A percentile compares a stretch with the other conserved stretches of the same genome.
phyloP scores from a whole-genome alignment of 176 grass and related monocot genomes.

The Paspalum vaginatum region DNA sequence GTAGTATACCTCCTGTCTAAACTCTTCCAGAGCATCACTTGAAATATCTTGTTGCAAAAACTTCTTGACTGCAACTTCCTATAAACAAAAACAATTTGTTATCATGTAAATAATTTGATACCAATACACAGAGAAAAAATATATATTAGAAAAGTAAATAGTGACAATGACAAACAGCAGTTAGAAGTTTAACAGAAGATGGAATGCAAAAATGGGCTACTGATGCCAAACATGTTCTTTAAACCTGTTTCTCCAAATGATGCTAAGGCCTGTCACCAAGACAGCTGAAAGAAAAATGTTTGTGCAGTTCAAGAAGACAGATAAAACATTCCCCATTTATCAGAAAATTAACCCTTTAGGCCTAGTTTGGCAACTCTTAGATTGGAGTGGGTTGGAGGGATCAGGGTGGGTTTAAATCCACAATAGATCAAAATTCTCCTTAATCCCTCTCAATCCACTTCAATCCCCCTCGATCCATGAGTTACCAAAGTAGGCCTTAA shows the following conservation, averaged over 20 bases:
- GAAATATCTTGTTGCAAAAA: constrained; percentile 99
- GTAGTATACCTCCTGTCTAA: constrained; percentile 88
- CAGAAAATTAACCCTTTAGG: constrained; percentile 18
- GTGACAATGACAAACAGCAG: background rate
- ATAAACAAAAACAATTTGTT: constrained; percentile 39
- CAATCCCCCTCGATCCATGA: too few species aligned
- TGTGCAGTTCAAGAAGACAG: background rate
- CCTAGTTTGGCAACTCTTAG: too few species aligned
- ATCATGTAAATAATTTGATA: constrained; percentile 32
- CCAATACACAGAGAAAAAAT: background rate
- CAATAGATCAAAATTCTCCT: too few species aligned
- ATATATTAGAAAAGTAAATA: background rate
- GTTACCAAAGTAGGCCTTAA: too few species aligned
- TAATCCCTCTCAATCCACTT: too few species aligned
- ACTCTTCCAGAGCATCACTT: constrained; percentile 95
- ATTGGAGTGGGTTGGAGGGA: too few species aligned
- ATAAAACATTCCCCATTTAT: background rate
- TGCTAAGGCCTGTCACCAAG: constrained; percentile 40
- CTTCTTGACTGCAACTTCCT: constrained; percentile 99
- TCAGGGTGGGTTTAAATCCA: too few species aligned
- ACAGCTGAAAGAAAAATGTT: constrained; percentile 43
- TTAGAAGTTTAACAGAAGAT: constrained; percentile 31
- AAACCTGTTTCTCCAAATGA: constrained; percentile 9
- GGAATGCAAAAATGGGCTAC: constrained; percentile 2
- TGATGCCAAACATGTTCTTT: background rate